A percentile compares a stretch with the other conserved stretches of the same genome.
phyloP scores from a whole-genome alignment of 352 stramenopile species.

The Globisporangium recalcitrans region DNA sequence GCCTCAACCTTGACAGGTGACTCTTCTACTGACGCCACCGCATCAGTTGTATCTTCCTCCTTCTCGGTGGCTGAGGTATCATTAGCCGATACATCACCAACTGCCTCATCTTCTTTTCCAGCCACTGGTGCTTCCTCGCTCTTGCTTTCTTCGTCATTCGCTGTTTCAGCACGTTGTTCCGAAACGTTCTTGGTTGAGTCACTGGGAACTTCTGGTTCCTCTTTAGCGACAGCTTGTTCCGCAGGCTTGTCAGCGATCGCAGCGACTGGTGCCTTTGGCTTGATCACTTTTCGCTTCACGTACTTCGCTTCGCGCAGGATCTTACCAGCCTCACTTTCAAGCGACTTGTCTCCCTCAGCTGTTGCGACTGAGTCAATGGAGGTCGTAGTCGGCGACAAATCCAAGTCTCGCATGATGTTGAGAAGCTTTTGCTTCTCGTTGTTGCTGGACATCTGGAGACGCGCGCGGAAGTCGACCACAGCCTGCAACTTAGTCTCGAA shows the following conservation, averaged over 20 bases:
- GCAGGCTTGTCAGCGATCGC: not conserved
- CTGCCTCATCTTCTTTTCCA: not conserved
- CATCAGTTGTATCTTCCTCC: not conserved
- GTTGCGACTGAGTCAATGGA: not conserved
- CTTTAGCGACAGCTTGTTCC: not conserved
- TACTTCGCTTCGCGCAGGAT: slow-evolving; percentile 19
- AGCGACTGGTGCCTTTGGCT: slow-evolving; percentile 5
- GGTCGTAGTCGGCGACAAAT: slow-evolving; percentile 7
- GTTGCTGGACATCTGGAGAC: slow-evolving; percentile 61
- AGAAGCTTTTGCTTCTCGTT: slow-evolving; percentile 69
- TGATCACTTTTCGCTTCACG: slow-evolving; percentile 19
- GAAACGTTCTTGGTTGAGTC: not conserved
- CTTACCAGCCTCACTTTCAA: slow-evolving; percentile 8
- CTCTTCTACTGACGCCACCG: not conserved
- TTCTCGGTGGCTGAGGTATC: not conserved
- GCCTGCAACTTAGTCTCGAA: slow-evolving; percentile 62
- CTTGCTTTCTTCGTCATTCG: slow-evolving; percentile 11
- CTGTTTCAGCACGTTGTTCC: not conserved
- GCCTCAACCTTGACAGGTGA: not conserved
- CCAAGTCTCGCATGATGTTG: slow-evolving; percentile 35
- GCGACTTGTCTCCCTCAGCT: not conserved
- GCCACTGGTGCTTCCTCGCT: not conserved
- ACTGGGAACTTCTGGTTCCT: not conserved
- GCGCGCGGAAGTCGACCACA: slow-evolving; percentile 66
- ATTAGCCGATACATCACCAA: not conserved